A percentile compares a stretch with the other conserved stretches of the same genome.
Conservation (phyloP, 305 asterid genomes). For the Galium porrigens region DNA sequence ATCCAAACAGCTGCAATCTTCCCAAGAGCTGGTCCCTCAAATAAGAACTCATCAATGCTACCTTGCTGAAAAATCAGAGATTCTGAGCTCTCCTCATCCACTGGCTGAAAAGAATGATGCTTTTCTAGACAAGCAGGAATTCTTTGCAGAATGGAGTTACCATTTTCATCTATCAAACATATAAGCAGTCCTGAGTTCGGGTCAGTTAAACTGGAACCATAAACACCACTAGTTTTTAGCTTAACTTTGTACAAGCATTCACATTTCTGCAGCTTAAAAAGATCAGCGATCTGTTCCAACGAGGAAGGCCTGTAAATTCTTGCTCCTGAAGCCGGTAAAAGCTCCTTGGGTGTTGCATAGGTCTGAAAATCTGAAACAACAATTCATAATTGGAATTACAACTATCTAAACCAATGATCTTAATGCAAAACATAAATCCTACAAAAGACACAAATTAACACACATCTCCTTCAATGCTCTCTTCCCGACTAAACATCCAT, state of each 20-base stretch:
- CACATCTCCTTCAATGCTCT: not conserved
- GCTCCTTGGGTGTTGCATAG: slow-evolving; percentile 56
- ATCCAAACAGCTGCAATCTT: slow-evolving; percentile 67
- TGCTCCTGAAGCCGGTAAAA: slow-evolving; percentile 42
- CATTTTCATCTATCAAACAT: slow-evolving; percentile 65
- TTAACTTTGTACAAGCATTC: slow-evolving; percentile 40
- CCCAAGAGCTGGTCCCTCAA: slow-evolving; percentile 64
- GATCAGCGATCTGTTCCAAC: slow-evolving; percentile 21
- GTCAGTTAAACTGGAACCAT: slow-evolving; percentile 59
- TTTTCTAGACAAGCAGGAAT: slow-evolving; percentile 33
- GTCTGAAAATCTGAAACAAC: slow-evolving; percentile 59
- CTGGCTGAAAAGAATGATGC: slow-evolving; percentile 16
- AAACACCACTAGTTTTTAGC: slow-evolving; percentile 47
- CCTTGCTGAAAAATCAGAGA: slow-evolving; percentile 50
- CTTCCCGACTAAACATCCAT: not conserved
- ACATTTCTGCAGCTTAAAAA: slow-evolving; percentile 18
- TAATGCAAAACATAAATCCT: not conserved
- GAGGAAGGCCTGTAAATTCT: slow-evolving; percentile 27
- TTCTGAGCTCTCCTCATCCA: slow-evolving; percentile 20
- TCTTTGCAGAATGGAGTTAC: slow-evolving; percentile 62
- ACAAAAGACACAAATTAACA: not conserved
- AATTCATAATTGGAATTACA: not conserved
- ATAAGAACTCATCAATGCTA: slow-evolving; percentile 43
- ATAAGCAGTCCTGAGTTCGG: slow-evolving; percentile 44
- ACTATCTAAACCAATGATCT: slow-evolving; percentile 3